These are phyloP conservation scores for Fomitopsis palustris DNA, from an alignment of 1,284 basidiomycete species.

Conservation along the genomic window DNA sequence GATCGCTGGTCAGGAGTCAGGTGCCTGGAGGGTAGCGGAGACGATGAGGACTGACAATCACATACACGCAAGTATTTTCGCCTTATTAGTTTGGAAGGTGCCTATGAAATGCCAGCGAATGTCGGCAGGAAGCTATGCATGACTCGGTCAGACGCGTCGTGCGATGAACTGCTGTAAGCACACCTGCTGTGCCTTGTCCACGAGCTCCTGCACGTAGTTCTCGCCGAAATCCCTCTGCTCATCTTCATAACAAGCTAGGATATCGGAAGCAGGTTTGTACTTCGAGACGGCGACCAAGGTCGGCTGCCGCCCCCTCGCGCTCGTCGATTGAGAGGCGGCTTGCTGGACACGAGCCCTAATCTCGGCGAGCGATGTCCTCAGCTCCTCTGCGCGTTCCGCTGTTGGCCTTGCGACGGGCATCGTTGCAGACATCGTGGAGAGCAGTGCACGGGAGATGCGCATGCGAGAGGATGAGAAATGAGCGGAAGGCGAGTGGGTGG, in stretches of 20 bases:
- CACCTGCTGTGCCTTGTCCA: conserved; percentile 82
- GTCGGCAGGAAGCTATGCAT: conserved; percentile 66
- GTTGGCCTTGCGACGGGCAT: conserved; percentile 5
- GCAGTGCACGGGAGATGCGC: background rate
- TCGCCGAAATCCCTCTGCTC: conserved; percentile 94
- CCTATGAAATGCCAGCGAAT: conserved; percentile 99
- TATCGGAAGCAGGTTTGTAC: conserved; percentile 87
- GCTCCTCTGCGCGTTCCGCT: conserved; percentile 39
- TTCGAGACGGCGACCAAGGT: conserved; percentile 91
- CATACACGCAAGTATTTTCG: conserved; percentile 85
- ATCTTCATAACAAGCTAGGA: conserved; percentile 75
- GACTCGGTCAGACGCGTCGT: background rate
- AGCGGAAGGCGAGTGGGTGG: background rate
- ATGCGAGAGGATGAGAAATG: background rate
- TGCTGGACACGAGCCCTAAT: conserved; percentile 44
- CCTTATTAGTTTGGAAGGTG: conserved; percentile 92
- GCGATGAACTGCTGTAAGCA: conserved; percentile 26
- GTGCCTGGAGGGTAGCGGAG: background rate
- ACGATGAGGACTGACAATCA: conserved; percentile 14
- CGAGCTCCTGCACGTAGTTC: conserved; percentile 95
- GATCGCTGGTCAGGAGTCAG: conserved; percentile 54
- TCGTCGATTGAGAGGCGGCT: conserved; percentile 24
- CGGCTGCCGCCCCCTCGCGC: conserved; percentile 16
- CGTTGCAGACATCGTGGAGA: conserved; percentile 1
- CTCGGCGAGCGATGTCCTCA: conserved; percentile 47